Base-by-base conservation (phyloP, 2,329 filamentous ascomycete genomes). In the Colletotrichum endophyticum region DNA sequence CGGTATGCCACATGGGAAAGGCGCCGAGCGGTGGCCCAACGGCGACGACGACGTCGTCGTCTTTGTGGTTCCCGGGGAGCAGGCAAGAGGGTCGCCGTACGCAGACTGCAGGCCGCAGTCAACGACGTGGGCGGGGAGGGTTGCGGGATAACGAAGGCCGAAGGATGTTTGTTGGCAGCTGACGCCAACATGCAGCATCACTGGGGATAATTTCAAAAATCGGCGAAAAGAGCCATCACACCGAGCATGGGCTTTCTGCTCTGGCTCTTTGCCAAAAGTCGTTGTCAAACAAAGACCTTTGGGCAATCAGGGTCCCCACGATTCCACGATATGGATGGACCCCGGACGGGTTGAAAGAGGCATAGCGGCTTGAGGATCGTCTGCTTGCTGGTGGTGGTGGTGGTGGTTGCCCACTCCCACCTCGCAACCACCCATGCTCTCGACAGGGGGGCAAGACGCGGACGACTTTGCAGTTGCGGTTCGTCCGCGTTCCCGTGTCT, bases 261-360 rank as follows among this genome's bases (percentile, higher is more conserved):
- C 22, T 30, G 9, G n/a, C n/a, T 27, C 34, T 30, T 49, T 62
- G 27, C 56, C 15, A 28, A 62, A 70, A 70, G 56, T 34, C 49
- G 57, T 36, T 70, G 57, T 63, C 68, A 67, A 66, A 63, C 22
- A 44, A 16, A 64, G 62, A 30, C 27, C 25, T 34, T 73, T 62
- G 30, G 56, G 28, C 49, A 73, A 66, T 70, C 73, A 73, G 64
- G 71, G 74, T 66, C 74, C 66, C 63, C 64, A 75, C 70, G 70
- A 73, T 76, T 32, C 62, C 62, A 68, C 63, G 73, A 63, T 62
- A 70, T 27, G 34, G 64, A 70, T 69, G 74, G 70, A 64, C 57
- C 74, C 70, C 64, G 36, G 64, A 73, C n/a, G 56, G 25, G 49
- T 66, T 36, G 13, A 57, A 69, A 76, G 27, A 36, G 70, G 64